These are phyloP conservation scores for Mycena venus DNA, from an alignment of 768 basidiomycete genomes.

Conservation along the genomic window DNA sequence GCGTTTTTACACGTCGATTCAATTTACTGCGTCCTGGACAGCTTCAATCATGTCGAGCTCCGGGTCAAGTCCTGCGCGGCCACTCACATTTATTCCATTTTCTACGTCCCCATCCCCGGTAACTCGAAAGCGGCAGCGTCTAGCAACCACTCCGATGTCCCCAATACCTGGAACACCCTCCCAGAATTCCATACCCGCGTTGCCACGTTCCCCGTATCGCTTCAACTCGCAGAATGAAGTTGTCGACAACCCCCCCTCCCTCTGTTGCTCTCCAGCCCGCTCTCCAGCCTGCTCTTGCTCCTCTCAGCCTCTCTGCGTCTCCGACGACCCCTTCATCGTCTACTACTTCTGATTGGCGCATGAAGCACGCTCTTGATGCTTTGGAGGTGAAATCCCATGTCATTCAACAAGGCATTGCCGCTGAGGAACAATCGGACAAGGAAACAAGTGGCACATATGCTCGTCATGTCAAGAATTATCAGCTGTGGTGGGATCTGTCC, in stretches of 20 bases:
- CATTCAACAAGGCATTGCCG: not conserved
- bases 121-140: no score
- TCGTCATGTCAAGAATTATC: not conserved
- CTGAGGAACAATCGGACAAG: conserved; percentile 15
- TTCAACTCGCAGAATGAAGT: not conserved
- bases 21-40: not conserved
- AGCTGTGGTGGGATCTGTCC: not conserved
- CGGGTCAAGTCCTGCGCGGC: no score
- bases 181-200: no score
- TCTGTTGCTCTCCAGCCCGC: not conserved
- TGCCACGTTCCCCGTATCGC: no score
- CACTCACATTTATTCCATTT: no score
- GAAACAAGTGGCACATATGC: not conserved
- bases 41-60: not conserved
- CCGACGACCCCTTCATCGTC: not conserved
- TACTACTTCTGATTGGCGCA: not conserved
- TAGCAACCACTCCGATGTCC: no score
- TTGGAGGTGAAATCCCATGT: not conserved
- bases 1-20: no score
- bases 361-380: not conserved
- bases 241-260: not conserved
- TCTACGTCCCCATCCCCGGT: no score
- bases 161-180: no score
- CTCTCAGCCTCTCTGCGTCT: no score
- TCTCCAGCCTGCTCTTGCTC: not conserved